phyloP scores from a whole-genome alignment of 768 basidiomycete species.

The Xerocomus potaroensis region DNA sequence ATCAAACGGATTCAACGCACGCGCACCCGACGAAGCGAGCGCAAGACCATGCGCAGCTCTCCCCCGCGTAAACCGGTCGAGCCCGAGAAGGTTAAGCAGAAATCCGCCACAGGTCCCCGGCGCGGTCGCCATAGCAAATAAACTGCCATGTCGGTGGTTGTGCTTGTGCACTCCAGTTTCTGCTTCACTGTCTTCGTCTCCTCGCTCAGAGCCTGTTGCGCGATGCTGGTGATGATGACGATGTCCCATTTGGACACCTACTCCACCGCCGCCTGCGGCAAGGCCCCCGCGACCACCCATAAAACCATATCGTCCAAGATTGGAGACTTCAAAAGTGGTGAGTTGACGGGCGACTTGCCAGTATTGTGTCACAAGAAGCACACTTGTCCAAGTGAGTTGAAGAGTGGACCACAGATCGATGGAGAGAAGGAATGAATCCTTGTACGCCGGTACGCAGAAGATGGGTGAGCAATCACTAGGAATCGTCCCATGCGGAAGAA shows the following conservation, averaged over 20 bases:
- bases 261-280: constrained; percentile 49
- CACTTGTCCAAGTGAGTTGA: constrained; percentile 91
- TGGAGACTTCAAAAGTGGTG: constrained; percentile 94
- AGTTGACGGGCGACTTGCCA: constrained; percentile 95
- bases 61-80: constrained; percentile 92
- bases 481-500: constrained; percentile 15
- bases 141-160: constrained; percentile 39
- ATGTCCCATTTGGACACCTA: constrained; percentile 75
- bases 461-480: constrained; percentile 22
- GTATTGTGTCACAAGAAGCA: constrained; percentile 80
- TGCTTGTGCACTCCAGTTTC: constrained; percentile 38
- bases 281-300: constrained; percentile 90
- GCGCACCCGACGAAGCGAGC: constrained; percentile 48
- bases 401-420: constrained; percentile 84
- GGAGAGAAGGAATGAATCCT: constrained; percentile 81
- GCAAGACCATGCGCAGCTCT: constrained; percentile 85
- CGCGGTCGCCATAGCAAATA: constrained; percentile 32
- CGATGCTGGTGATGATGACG: constrained; percentile 39
- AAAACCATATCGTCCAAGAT: constrained; percentile 91
- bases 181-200: constrained; percentile 40
- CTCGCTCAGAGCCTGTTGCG: constrained; percentile 39
- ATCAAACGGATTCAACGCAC: constrained; percentile 90
- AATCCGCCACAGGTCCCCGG: constrained; percentile 46
- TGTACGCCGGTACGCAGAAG: constrained; percentile 65
- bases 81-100: constrained; percentile 85